Percentiles rank a stretch among this genome's conserved stretches.
phyloP scores from a whole-genome alignment of 2,329 filamentous ascomycete species.

The Colletotrichum graminicola region DNA sequence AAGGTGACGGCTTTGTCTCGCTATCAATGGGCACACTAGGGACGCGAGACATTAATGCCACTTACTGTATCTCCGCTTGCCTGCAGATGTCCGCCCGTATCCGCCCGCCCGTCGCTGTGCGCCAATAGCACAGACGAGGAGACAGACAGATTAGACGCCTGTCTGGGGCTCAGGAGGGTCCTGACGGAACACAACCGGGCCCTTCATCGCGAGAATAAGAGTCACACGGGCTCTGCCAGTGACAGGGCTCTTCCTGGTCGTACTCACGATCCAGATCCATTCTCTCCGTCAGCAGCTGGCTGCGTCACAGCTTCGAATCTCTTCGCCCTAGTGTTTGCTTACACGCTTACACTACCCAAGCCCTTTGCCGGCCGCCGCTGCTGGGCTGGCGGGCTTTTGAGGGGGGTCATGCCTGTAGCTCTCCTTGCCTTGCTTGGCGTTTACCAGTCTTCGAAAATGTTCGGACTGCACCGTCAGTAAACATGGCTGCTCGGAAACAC shows the following conservation, averaged over 20 bases:
- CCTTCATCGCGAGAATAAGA: constrained; percentile 31
- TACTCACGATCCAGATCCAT: constrained; percentile 38
- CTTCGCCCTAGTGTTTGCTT: constrained; percentile 18
- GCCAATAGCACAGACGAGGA: constrained; percentile 33
- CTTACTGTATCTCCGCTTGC: constrained; percentile 29
- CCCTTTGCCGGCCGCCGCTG: neutral
- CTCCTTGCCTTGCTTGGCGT: neutral
- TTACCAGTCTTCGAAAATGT: neutral
- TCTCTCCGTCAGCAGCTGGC: constrained; percentile 16
- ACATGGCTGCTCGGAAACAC: neutral
- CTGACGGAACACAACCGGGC: constrained; percentile 9
- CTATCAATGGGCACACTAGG: constrained; percentile 31
- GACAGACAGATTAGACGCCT: constrained; percentile 5
- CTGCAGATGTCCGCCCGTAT: constrained; percentile 38
- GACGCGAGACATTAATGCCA: constrained; percentile 37
- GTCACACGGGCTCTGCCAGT: constrained; percentile 31
- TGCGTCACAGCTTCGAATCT: constrained; percentile 30
- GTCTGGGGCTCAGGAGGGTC: constrained; percentile 5
- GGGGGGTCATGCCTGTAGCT: neutral
- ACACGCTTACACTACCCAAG: neutral
- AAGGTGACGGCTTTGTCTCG: constrained; percentile 32
- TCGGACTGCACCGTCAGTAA: neutral
- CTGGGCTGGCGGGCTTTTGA: neutral
- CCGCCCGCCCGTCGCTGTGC: constrained; percentile 36
- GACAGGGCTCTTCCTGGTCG: constrained; percentile 27